phyloP scores from a whole-genome alignment of 345 rosid species.

The Lagerstroemia speciosa region DNA sequence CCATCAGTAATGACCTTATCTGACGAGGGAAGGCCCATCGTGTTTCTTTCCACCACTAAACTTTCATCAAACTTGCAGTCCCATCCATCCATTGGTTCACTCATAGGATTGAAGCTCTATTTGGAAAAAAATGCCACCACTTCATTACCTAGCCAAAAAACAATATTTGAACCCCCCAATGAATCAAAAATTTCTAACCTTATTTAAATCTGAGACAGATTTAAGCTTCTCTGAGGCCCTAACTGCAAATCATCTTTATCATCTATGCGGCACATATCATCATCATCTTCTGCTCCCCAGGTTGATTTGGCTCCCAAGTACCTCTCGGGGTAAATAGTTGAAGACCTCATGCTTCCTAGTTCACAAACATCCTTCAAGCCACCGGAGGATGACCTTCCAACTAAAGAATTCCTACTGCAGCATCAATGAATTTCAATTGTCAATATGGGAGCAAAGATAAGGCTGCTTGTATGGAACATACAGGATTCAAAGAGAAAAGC shows the following conservation, averaged over 20 bases:
- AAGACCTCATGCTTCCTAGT: slow-evolving; percentile 47
- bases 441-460: background rate
- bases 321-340: slow-evolving; percentile 38
- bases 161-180: background rate
- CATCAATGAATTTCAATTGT: slow-evolving; percentile 14
- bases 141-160: background rate
- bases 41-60: slow-evolving; percentile 30
- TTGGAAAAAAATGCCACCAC: slow-evolving; percentile 20
- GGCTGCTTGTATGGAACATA: background rate
- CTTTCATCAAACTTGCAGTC: slow-evolving; percentile 46
- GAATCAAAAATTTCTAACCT: slow-evolving; percentile 21
- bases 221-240: slow-evolving; percentile 35
- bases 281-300: slow-evolving; percentile 37
- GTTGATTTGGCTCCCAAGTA: slow-evolving; percentile 27
- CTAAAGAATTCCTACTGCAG: slow-evolving; percentile 39
- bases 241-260: slow-evolving; percentile 58
- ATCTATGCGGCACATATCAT: slow-evolving; percentile 77
- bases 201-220: slow-evolving; percentile 50
- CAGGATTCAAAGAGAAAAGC: background rate
- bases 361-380: slow-evolving; percentile 79
- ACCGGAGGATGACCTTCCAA: slow-evolving; percentile 54
- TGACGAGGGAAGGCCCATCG: slow-evolving; percentile 22
- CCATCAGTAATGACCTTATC: slow-evolving; percentile 16
- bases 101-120: slow-evolving; percentile 86
- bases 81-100: slow-evolving; percentile 75